These are phyloP conservation scores for Amborella trichopoda DNA, from an alignment of 164 flowering plant species.

Conservation along the genomic window DNA sequence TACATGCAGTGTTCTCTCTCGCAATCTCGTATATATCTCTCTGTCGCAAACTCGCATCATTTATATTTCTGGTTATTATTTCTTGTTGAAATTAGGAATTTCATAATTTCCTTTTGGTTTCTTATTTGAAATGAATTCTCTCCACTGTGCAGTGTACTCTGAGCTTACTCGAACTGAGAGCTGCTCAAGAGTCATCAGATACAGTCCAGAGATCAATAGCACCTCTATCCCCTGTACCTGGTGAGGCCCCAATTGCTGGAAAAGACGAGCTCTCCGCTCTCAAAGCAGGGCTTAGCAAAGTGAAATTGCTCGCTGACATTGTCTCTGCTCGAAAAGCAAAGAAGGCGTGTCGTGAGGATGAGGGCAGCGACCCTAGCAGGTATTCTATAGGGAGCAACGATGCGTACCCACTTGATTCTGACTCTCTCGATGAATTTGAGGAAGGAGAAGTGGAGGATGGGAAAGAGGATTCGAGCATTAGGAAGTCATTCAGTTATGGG, in stretches of 20 bases:
- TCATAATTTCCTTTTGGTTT: no score
- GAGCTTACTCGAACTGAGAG: conserved; percentile 51
- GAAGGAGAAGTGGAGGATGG: conserved; percentile 57
- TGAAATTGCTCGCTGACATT: conserved; percentile 68
- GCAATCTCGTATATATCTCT: no score
- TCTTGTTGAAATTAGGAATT: conserved; percentile 1
- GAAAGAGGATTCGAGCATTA: conserved; percentile 36
- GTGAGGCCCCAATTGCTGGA: conserved; percentile 34
- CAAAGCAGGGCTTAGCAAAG: conserved; percentile 90
- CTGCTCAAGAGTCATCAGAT: conserved; percentile 40
- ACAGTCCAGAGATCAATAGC: conserved; percentile 34
- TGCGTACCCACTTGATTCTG: conserved; percentile 66
- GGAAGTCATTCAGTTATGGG: conserved; percentile 88
- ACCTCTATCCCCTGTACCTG: conserved; percentile 32
- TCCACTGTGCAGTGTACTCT: conserved; percentile 35
- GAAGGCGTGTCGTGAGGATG: conserved; percentile 72
- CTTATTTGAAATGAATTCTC: no score
- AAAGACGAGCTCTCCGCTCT: conserved; percentile 91
- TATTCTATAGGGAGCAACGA: conserved; percentile 65
- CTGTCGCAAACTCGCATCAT: no score
- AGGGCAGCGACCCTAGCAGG: conserved; percentile 69
- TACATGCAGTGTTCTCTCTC: no score
- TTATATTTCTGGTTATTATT: no score
- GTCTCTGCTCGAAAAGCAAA: conserved; percentile 70
- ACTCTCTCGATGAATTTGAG: conserved; percentile 60